Base-by-base conservation (phyloP, 2,329 filamentous ascomycete genomes). In the Aspergillus ustus region DNA sequence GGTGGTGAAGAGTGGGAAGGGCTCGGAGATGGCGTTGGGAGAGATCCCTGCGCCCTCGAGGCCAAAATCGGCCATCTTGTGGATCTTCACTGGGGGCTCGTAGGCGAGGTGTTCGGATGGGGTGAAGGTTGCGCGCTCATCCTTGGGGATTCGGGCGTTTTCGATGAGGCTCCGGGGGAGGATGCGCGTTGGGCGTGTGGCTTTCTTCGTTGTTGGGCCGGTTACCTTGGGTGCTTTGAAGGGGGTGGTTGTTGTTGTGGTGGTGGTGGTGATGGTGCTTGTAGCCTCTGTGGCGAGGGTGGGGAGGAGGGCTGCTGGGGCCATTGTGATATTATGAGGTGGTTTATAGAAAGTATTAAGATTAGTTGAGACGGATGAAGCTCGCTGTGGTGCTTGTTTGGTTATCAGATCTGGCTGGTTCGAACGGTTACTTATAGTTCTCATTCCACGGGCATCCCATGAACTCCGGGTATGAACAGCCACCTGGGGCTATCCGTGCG, bases 1-100 rank as follows among this genome's bases (percentile, higher is more conserved):
- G 22, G 80, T 69, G 6, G 83, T 84, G 72, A 90, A 90, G 19
- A 90, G 81, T 1, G 79, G 79, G 72, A 90, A 90, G 0, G 87
- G 86, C 57, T 87, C 58, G 11, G 58, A 53, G 49, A 60, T 54
- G 51, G 58, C 58, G 7, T 44, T 55, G 8, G 58, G 44, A 2
- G 58, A 60, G 25, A 90, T 81, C 1, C 87, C 87, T 20, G 77
- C 79, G 52, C 81, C 80, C 20, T 84, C 80, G 2, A 80, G 71
- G 7, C 67, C 66, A 4, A 68, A 43, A n/a, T 89, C 87, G 67
- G 83, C 80, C 86, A 89, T 89, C n/a, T 79, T 84, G 66, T 84
- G 77, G 55, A 85, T 77, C 61, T 82, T 79, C 11, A 78, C 75
- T 3, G 83, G 81, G 2, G 80, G 70, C 57, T 82, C 72, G 71